Evolutionary conservation across 306 rosid genomes (phyloP).

Genomic region (Pueraria montana): DNA sequence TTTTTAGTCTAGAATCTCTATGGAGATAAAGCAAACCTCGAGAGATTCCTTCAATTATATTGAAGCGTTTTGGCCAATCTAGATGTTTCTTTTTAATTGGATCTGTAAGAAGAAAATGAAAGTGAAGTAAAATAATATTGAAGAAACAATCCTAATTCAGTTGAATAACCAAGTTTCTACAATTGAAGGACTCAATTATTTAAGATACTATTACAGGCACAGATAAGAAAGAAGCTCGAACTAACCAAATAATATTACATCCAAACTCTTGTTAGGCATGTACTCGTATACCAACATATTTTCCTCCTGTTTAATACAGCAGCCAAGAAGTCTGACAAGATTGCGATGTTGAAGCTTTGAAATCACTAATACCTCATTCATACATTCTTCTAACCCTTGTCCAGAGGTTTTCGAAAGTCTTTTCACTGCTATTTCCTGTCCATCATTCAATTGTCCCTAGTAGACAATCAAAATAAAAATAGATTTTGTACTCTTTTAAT

Average conservation of each 20-base stretch:
- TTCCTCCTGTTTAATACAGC: slow-evolving; percentile 49
- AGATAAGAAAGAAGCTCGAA: neutral
- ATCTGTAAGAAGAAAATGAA: neutral
- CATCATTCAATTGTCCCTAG: slow-evolving; percentile 34
- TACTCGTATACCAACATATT: slow-evolving; percentile 54
- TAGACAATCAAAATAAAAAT: neutral
- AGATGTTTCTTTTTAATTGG: neutral
- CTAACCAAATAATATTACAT: slow-evolving; percentile 49
- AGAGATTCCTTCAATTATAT: slow-evolving; percentile 42
- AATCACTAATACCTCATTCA: slow-evolving; percentile 54
- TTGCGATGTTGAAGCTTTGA: slow-evolving; percentile 59
- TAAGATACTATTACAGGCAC: no score
- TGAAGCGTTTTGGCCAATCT: slow-evolving; percentile 43
- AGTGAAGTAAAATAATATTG: no score
- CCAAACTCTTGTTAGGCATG: slow-evolving; percentile 56
- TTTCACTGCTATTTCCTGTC: slow-evolving; percentile 50
- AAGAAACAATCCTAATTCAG: no score
- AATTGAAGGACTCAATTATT: no score
- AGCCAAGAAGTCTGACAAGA: slow-evolving; percentile 46
- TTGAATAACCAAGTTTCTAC: no score
- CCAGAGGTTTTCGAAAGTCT: slow-evolving; percentile 43
- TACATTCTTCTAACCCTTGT: slow-evolving; percentile 54
- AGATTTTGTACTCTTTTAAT: neutral
- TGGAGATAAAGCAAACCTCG: slow-evolving; percentile 44
- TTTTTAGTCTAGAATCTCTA: slow-evolving; percentile 40